A percentile compares a stretch with the other conserved stretches of the same genome.
Conservation (phyloP, 1,284 basidiomycete genomes). For the Thecaphora frezii region DNA sequence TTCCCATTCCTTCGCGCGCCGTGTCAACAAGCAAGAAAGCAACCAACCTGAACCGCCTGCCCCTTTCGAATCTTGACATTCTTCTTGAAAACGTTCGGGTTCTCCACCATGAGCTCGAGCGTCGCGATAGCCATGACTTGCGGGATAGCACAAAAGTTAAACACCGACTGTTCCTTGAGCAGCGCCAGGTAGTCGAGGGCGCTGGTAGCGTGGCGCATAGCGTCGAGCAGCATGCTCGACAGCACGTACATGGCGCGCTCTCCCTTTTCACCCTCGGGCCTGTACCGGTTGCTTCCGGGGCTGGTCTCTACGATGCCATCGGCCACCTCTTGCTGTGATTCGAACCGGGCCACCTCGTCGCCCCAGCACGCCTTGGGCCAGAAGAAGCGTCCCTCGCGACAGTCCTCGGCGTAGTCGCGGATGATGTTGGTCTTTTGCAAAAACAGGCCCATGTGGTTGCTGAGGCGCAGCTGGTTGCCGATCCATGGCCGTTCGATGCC, state of each 20-base stretch:
- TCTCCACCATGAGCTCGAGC: conserved; percentile 87
- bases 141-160: conserved; percentile 95
- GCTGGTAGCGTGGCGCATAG: conserved; percentile 79
- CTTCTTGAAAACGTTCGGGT: conserved; percentile 79
- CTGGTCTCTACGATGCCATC: conserved; percentile 46
- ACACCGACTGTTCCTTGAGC: conserved; percentile 86
- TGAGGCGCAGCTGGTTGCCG: conserved; percentile 78
- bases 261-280: conserved; percentile 40
- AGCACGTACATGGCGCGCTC: conserved; percentile 47
- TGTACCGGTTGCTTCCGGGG: conserved; percentile 28
- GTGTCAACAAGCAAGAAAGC: no score
- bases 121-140: conserved; percentile 96
- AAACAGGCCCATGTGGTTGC: conserved; percentile 93
- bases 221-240: conserved; percentile 86
- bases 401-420: conserved; percentile 91
- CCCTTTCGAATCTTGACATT: conserved; percentile 97
- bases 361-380: conserved; percentile 96
- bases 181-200: conserved; percentile 86
- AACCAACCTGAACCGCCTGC: conserved; percentile 74
- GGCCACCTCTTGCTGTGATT: conserved; percentile 45
- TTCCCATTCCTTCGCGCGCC: no score
- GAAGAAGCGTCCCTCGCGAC: conserved; percentile 81
- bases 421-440: conserved; percentile 99
- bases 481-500: conserved; percentile 80
- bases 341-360: conserved; percentile 28